A percentile compares a stretch with the other conserved stretches of the same genome.
Evolutionary conservation across 2,329 filamentous ascomycete species (phyloP).

Genomic region (Colletotrichum melonis): DNA sequence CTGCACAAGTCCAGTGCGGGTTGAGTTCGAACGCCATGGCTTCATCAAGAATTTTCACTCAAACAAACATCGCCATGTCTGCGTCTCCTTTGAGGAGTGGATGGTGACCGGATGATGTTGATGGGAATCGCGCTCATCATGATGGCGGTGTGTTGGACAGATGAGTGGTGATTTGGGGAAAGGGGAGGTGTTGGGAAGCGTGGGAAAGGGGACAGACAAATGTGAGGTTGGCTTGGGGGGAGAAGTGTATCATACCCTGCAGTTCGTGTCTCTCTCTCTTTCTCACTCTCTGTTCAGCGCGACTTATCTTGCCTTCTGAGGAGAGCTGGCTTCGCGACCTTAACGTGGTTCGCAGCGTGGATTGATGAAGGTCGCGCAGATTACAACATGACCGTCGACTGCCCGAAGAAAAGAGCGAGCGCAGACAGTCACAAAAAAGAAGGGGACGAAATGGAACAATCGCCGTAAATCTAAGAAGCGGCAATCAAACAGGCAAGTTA

Average conservation of each 20-base stretch:
- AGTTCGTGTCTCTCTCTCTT: slow-evolving; percentile 14
- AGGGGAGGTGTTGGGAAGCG: not conserved
- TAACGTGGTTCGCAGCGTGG: slow-evolving; percentile 32
- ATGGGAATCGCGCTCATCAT: slow-evolving; percentile 7
- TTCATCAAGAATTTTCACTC: slow-evolving; percentile 36
- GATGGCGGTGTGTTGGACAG: slow-evolving; percentile 5
- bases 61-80: slow-evolving; percentile 32
- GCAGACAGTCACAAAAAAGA: slow-evolving; percentile 30
- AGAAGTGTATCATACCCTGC: slow-evolving; percentile 36
- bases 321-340: slow-evolving; percentile 29
- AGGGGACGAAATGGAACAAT: slow-evolving; percentile 30
- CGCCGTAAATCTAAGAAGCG: slow-evolving; percentile 7
- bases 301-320: slow-evolving; percentile 11
- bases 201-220: not conserved
- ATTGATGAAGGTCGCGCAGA: slow-evolving; percentile 28
- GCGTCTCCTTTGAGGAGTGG: slow-evolving; percentile 13
- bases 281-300: slow-evolving; percentile 3
- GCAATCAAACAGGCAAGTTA: slow-evolving; percentile 33
- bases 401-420: slow-evolving; percentile 17
- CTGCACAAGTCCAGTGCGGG: slow-evolving; percentile 32
- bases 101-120: slow-evolving; percentile 11
- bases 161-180: not conserved
- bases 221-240: slow-evolving; percentile 31
- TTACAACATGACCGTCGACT: slow-evolving; percentile 32
- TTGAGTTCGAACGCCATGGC: slow-evolving; percentile 30